Conservation (phyloP, 345 rosid species). For the Murraya koenigii region DNA sequence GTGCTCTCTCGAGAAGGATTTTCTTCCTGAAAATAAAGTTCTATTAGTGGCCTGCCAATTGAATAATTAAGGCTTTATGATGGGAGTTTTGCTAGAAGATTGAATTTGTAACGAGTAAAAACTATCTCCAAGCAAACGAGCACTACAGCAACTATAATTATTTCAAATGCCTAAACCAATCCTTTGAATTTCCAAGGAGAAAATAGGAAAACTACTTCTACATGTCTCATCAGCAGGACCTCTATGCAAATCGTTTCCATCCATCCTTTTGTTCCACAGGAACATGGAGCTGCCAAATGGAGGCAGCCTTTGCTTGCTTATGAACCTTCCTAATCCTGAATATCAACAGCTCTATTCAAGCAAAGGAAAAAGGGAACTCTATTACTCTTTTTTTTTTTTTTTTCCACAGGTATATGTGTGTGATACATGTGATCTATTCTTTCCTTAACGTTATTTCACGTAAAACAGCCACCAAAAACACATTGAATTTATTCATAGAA, state of each 20-base stretch:
- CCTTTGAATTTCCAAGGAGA: neutral
- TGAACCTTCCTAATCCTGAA: neutral
- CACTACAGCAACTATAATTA: neutral
- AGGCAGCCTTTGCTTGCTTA: neutral
- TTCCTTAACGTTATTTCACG: neutral
- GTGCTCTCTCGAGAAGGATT: conserved; percentile 88
- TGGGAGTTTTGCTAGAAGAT: neutral
- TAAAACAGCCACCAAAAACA: too few relatives aligned
- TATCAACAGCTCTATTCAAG: neutral
- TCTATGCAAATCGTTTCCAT: neutral
- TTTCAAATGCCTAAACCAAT: neutral
- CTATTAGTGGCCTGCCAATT: neutral
- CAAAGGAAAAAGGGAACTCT: neutral
- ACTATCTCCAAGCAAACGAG: neutral
- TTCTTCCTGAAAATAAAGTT: conserved; percentile 62
- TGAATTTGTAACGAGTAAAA: neutral
- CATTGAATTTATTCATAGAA: neutral
- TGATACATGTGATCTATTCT: neutral
- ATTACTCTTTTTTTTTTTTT: neutral
- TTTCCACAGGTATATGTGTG: neutral
- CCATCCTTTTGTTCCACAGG: neutral
- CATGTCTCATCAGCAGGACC: neutral
- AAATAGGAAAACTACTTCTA: neutral
- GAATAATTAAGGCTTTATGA: neutral
- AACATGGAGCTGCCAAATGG: neutral